Evolutionary conservation across 176 grass and related monocot species (phyloP).

Genomic region (Carex scoparia): DNA sequence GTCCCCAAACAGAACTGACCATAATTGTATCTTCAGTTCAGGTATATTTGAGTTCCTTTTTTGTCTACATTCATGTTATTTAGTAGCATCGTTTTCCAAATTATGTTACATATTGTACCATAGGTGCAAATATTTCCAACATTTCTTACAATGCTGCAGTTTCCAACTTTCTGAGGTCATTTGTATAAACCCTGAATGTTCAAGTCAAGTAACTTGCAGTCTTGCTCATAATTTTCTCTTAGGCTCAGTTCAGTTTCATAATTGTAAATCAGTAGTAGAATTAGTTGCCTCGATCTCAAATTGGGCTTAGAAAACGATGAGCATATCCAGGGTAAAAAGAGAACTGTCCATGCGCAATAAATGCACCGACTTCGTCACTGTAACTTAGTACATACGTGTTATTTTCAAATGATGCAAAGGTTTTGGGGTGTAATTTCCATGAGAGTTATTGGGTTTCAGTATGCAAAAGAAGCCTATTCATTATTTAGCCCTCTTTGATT

Average conservation of each 20-base stretch:
- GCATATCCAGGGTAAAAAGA: neutral
- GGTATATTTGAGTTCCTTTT: slow-evolving; percentile 40
- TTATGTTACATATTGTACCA: neutral
- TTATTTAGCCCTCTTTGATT: neutral
- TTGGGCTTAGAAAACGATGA: neutral
- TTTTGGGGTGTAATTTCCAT: neutral
- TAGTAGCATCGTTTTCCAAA: neutral
- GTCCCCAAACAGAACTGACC: slow-evolving; percentile 76
- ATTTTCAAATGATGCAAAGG: neutral
- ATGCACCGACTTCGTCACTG: neutral
- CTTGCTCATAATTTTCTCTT: neutral
- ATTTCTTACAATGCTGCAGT: neutral
- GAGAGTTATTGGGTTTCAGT: neutral
- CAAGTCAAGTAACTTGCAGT: neutral
- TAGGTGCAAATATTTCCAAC: neutral
- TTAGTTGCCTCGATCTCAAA: neutral
- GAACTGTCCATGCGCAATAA: neutral
- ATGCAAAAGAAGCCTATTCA: neutral
- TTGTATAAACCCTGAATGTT: neutral
- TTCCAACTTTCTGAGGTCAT: neutral
- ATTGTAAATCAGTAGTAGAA: neutral
- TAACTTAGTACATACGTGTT: neutral
- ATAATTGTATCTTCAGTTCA: slow-evolving; percentile 92
- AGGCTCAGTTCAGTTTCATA: neutral
- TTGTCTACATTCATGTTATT: neutral